Base-by-base conservation (phyloP, 106 monocot genomes). In the Dioscorea zingiberensis region DNA sequence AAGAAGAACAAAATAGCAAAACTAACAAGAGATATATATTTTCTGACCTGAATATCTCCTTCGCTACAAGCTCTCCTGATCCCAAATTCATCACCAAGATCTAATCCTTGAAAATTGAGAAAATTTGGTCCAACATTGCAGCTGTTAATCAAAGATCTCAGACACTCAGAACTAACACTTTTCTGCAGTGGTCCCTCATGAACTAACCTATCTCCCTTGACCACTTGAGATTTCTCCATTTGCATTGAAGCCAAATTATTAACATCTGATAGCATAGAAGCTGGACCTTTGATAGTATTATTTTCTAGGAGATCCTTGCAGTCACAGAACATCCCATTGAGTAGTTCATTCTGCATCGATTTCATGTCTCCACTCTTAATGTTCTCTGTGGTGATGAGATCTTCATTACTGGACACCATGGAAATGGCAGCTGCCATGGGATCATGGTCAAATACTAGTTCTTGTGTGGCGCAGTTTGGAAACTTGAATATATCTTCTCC, bases 401-500 rank as follows among this genome's bases (percentile, higher is more conserved):
- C 74, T 16, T 74, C 77, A 15, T 69, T 70, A 53, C 60, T 32
- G 21, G 73, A 70, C 44, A 82, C 77, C 59, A 80, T 67, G 51
- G 79, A 76, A 48, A 80, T 68, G 55, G 72, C 83, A 29, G 77
- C 71, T 1, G 71, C 47, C 56, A 88, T 25, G 18, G 73, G 72
- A 70, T 81, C 78, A 19, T 73, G 44, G 0, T 62, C 60, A 53
- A 72, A 47, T 14, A 54, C 15, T 25, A 72, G 69, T 57, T 81
- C 84, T 75, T 88, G 83, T 45, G 78, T 48, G 32, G 81, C 78
- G 38, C 81, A 73, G 59, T 88, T 81, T 27, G 88, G 78, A 51
- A 84, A 75, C 71, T 88, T 81, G 78, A 88, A 88, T 49, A 89
- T 55, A 60, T 89, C 88, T 77, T 88, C 88, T 62, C 59, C 80